Conservation (phyloP, 306 rosid species). For the Vigna nakashimae region DNA sequence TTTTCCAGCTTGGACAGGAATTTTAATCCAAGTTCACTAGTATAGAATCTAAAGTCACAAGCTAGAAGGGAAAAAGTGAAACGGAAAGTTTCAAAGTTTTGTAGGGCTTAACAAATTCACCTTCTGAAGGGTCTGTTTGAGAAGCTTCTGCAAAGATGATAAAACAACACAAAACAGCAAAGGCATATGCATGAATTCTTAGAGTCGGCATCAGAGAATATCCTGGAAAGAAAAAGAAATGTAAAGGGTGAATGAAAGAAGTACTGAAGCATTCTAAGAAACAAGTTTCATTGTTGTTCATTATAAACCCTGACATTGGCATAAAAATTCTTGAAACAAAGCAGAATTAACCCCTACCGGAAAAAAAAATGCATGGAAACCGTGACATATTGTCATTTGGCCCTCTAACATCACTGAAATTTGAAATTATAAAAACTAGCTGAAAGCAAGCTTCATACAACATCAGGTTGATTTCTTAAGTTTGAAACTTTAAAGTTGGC, state of each 20-base stretch:
- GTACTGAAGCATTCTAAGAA: slow-evolving; percentile 1
- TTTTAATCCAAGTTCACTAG: slow-evolving; percentile 1
- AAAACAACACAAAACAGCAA: slow-evolving; percentile 51
- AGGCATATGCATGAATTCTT: slow-evolving; percentile 49
- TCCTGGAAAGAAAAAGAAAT: slow-evolving; percentile 33
- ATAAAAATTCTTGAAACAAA: slow-evolving; percentile 3
- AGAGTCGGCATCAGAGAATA: slow-evolving; percentile 53
- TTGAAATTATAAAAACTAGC: neutral
- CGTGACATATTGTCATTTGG: neutral
- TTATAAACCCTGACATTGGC: neutral
- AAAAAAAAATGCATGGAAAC: neutral
- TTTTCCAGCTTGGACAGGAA: neutral
- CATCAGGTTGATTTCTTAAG: too few species aligned
- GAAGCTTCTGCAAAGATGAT: slow-evolving; percentile 49
- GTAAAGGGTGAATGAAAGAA: slow-evolving; percentile 8
- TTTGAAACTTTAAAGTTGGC: too few species aligned
- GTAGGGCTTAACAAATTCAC: slow-evolving; percentile 42
- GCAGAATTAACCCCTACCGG: neutral
- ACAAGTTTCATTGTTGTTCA: slow-evolving; percentile 16
- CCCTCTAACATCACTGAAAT: too few species aligned
- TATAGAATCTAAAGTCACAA: neutral
- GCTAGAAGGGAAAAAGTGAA: slow-evolving; percentile 16
- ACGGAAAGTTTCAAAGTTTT: slow-evolving; percentile 17
- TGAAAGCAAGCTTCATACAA: too few species aligned
- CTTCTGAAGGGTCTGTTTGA: slow-evolving; percentile 72